Percentiles rank a stretch among this genome's conserved stretches.
These are phyloP conservation scores for Entomortierella parvispora DNA, from an alignment of 192 early-diverging fungal genomes.

Conservation along the genomic window DNA sequence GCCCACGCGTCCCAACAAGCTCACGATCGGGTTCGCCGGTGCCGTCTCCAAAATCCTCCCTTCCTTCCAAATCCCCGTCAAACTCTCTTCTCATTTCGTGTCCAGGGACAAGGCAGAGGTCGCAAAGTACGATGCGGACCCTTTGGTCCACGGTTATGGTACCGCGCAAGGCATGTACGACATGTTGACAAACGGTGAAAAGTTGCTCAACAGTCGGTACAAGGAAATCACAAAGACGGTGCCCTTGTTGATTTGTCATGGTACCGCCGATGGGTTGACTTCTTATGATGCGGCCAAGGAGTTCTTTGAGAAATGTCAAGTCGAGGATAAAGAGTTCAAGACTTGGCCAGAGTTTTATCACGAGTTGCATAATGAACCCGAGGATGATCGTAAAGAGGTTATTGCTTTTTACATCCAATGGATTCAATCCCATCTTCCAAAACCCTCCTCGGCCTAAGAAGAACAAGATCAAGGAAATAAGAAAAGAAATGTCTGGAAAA, in stretches of 20 bases:
- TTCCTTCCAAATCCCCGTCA: constrained; percentile 52
- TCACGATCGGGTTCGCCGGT: constrained; percentile 46
- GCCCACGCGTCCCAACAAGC: constrained; percentile 33
- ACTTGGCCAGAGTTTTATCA: constrained; percentile 23
- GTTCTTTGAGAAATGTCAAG: constrained; percentile 52
- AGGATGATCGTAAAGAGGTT: constrained; percentile 48
- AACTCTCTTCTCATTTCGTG: constrained; percentile 54
- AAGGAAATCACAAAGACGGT: constrained; percentile 47
- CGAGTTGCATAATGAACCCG: constrained; percentile 54
- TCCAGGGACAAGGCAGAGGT: constrained; percentile 56
- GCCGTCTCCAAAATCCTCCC: constrained; percentile 54
- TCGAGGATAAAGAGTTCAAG: constrained; percentile 55
- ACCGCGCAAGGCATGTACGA: constrained; percentile 56
- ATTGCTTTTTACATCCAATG: constrained; percentile 53
- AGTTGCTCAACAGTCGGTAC: constrained; percentile 38
- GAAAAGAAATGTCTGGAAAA: neutral
- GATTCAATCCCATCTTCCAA: constrained; percentile 38
- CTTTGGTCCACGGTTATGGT: constrained; percentile 62
- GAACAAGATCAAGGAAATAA: neutral
- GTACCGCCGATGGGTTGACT: constrained; percentile 60
- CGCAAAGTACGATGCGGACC: constrained; percentile 63
- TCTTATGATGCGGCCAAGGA: constrained; percentile 34
- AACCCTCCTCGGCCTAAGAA: neutral
- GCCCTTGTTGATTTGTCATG: constrained; percentile 65
- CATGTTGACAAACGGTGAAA: constrained; percentile 63